phyloP scores from a whole-genome alignment of 345 rosid genomes.

The Salix suchowensis region DNA sequence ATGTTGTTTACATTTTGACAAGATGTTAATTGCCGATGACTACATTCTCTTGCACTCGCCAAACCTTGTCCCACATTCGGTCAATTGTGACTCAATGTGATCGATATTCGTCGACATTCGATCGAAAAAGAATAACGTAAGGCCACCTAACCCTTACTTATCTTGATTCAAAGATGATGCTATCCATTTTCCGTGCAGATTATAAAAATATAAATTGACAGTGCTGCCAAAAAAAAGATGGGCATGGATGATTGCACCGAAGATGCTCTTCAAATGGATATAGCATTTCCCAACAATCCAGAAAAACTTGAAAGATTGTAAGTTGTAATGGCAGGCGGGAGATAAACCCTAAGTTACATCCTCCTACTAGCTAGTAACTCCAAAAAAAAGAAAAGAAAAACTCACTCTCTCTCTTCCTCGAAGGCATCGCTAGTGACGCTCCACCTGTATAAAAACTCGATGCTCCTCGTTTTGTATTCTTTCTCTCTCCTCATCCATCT shows the following conservation, averaged over 20 bases:
- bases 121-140: too few species aligned
- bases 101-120: too few species aligned
- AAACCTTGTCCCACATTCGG: too few species aligned
- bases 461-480: not conserved
- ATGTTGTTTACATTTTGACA: too few species aligned
- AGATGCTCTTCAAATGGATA: not conserved
- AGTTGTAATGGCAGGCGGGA: constrained; percentile 31
- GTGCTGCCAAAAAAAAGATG: too few species aligned
- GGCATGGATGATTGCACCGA: not conserved
- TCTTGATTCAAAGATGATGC: too few species aligned
- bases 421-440: not conserved
- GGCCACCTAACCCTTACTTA: too few species aligned
- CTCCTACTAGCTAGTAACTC: not conserved
- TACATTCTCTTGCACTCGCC: too few species aligned
- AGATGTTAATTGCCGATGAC: too few species aligned
- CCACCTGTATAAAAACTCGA: not conserved
- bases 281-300: not conserved
- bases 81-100: too few species aligned
- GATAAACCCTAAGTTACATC: constrained; percentile 13
- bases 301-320: not conserved
- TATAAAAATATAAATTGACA: too few species aligned
- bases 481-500: not conserved
- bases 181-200: too few species aligned
- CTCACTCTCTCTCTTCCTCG: constrained; percentile 5
- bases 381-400: not conserved